Evolutionary conservation across 2,329 filamentous ascomycete species (phyloP).

Genomic region (Bipolaris bicolor): DNA sequence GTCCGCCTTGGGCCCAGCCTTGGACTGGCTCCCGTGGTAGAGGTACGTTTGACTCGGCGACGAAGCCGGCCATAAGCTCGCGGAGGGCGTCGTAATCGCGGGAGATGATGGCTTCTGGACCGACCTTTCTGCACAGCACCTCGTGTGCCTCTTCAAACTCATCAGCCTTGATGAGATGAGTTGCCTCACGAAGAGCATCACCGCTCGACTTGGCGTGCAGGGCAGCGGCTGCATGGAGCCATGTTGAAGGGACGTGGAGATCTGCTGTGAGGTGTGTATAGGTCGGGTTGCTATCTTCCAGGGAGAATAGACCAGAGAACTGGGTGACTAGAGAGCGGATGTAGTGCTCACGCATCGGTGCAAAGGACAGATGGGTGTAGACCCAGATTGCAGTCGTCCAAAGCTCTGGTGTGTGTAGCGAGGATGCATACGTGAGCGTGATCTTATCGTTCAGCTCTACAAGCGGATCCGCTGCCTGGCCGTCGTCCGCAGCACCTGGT

Average conservation of each 20-base stretch:
- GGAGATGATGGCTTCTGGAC: conserved; percentile 80
- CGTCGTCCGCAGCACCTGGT: conserved; percentile 50
- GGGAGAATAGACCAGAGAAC: conserved; percentile 69
- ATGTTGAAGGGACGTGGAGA: conserved; percentile 73
- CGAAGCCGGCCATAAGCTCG: conserved; percentile 73
- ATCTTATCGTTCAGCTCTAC: conserved; percentile 62
- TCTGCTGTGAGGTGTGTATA: conserved; percentile 67
- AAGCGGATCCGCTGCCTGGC: conserved; percentile 63
- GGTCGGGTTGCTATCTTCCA: conserved; percentile 61
- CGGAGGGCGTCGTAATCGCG: conserved; percentile 76
- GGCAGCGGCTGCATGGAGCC: conserved; percentile 89
- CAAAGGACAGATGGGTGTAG: conserved; percentile 73
- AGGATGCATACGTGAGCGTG: conserved; percentile 55
- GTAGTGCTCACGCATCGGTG: conserved; percentile 70
- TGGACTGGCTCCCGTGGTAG: conserved; percentile 57
- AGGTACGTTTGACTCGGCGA: conserved; percentile 36
- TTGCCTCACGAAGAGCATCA: conserved; percentile 64
- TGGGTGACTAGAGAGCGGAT: conserved; percentile 65
- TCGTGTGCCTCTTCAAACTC: conserved; percentile 82
- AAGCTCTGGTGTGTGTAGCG: conserved; percentile 42
- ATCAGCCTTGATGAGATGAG: conserved; percentile 77
- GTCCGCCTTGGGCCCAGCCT: conserved; percentile 80
- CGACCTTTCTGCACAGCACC: conserved; percentile 80
- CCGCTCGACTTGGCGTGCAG: conserved; percentile 77
- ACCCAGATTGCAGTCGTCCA: conserved; percentile 70